phyloP scores from a whole-genome alignment of 2,329 filamentous ascomycete genomes.

The Monascus ruber region DNA sequence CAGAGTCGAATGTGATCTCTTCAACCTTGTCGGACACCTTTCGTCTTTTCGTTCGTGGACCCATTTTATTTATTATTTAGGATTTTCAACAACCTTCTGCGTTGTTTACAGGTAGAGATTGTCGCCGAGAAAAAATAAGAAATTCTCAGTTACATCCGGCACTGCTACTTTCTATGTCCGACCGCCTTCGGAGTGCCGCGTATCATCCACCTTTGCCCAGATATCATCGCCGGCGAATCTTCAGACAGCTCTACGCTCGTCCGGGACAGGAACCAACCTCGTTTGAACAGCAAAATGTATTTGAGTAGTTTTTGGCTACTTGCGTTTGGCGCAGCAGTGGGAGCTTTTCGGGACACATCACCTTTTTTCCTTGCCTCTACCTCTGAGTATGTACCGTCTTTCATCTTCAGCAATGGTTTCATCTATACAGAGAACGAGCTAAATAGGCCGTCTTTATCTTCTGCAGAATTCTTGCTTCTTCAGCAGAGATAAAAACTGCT shows the following conservation, averaged over 20 bases:
- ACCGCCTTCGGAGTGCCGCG: slow-evolving; percentile 3
- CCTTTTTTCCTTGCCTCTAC: slow-evolving; percentile 85
- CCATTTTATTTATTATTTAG: slow-evolving; percentile 26
- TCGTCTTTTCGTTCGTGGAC: slow-evolving; percentile 54
- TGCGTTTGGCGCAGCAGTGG: slow-evolving; percentile 44
- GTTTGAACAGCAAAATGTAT: slow-evolving; percentile 27
- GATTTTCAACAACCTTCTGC: too few relatives aligned
- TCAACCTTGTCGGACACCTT: slow-evolving; percentile 53
- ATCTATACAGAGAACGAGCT: too few relatives aligned
- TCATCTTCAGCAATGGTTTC: too few relatives aligned
- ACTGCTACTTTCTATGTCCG: background rate
- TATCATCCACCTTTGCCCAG: slow-evolving; percentile 8
- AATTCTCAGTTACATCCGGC: slow-evolving; percentile 5
- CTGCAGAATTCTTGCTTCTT: slow-evolving; percentile 27
- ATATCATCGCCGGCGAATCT: slow-evolving; percentile 10
- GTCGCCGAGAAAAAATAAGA: slow-evolving; percentile 5
- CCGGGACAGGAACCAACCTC: slow-evolving; percentile 3
- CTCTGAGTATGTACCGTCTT: slow-evolving; percentile 50
- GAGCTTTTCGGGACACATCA: slow-evolving; percentile 74
- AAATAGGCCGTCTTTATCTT: too few relatives aligned
- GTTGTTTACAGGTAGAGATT: background rate
- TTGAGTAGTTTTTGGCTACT: slow-evolving; percentile 33
- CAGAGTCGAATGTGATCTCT: slow-evolving; percentile 74
- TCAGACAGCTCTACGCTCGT: slow-evolving; percentile 5
- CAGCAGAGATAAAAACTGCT: slow-evolving; percentile 33